A percentile compares a stretch with the other conserved stretches of the same genome.
phyloP scores from a whole-genome alignment of 306 rosid genomes.

The Fragaria vesca region DNA sequence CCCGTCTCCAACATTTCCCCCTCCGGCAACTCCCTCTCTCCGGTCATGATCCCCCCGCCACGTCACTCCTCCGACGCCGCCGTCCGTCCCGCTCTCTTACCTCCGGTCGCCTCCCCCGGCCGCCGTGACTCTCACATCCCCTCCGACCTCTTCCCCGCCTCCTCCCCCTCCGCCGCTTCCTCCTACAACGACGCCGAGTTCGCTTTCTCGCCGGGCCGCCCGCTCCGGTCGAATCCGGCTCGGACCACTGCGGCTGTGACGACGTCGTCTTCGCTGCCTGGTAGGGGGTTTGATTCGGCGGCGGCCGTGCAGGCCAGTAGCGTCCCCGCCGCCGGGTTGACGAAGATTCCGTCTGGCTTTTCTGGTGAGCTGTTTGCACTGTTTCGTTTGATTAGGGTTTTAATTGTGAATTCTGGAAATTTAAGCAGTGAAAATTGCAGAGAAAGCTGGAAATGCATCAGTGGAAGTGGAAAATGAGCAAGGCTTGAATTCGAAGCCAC shows the following conservation, averaged over 20 bases:
- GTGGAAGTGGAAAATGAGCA: conserved; percentile 33
- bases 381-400: conserved; percentile 7
- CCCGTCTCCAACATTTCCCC: conserved; percentile 41
- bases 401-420: not conserved
- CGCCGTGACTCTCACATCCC: conserved; percentile 36
- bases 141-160: conserved; percentile 29
- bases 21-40: conserved; percentile 54
- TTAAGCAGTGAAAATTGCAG: conserved; percentile 26
- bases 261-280: conserved; percentile 43
- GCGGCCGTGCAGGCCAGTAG: conserved; percentile 33
- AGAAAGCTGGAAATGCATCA: conserved; percentile 43
- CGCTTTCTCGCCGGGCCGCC: conserved; percentile 39
- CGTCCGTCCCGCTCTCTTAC: conserved; percentile 26
- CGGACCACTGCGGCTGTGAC: conserved; percentile 35
- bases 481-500: conserved; percentile 40
- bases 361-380: conserved; percentile 30
- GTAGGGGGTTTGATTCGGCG: conserved; percentile 43
- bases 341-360: conserved; percentile 41
- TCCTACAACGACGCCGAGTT: conserved; percentile 17
- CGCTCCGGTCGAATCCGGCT: conserved; percentile 31
- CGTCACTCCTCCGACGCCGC: conserved; percentile 46
- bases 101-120: conserved; percentile 33
- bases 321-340: conserved; percentile 57
- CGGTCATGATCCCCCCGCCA: conserved; percentile 78
- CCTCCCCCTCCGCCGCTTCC: conserved; percentile 31